These are phyloP conservation scores for Elaphomyces granulatus DNA, from an alignment of 495 filamentous ascomycete genomes.

Conservation along the genomic window DNA sequence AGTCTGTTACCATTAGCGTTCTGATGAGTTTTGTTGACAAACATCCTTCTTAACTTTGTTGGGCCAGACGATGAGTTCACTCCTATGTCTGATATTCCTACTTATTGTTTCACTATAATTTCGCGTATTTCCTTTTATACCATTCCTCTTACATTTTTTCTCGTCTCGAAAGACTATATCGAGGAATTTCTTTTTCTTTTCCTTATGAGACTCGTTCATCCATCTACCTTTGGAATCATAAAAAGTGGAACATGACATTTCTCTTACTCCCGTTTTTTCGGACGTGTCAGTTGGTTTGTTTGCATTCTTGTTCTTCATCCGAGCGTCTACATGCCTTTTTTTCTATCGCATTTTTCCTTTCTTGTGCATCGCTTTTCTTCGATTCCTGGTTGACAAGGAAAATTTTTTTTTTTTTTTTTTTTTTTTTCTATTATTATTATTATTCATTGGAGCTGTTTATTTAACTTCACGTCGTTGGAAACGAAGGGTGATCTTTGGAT, in stretches of 20 bases:
- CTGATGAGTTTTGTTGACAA: background rate
- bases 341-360: background rate
- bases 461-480: background rate
- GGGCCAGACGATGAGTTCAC: background rate
- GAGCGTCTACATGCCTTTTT: background rate
- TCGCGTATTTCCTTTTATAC: slow-evolving; percentile 1
- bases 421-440: background rate
- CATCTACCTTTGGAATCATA: background rate
- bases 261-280: background rate
- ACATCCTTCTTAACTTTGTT: background rate
- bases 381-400: no score
- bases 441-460: background rate
- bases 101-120: slow-evolving; percentile 2
- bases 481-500: background rate
- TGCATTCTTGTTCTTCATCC: background rate
- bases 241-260: background rate
- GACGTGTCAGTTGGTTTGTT: background rate
- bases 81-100: background rate
- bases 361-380: slow-evolving; percentile 5
- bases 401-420: background rate
- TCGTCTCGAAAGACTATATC: slow-evolving; percentile 1
- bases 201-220: background rate
- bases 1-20: background rate
- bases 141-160: slow-evolving; percentile 1
- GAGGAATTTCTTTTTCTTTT: background rate